Evolutionary conservation across 148 eudicot genomes (phyloP).

Genomic region (Heliosperma pusillum): DNA sequence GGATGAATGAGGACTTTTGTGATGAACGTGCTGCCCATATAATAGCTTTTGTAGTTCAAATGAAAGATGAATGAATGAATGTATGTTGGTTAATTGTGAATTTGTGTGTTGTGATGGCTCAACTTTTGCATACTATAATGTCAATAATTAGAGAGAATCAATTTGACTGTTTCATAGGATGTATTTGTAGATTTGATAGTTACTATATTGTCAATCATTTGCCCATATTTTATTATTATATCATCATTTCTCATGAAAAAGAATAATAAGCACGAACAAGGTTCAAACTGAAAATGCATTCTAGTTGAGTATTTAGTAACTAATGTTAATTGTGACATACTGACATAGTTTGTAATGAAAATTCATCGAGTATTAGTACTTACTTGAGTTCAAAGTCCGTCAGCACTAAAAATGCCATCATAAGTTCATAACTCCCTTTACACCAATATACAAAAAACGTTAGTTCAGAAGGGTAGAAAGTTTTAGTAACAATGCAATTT

Average conservation of each 20-base stretch:
- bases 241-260: too few species aligned
- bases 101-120: not conserved
- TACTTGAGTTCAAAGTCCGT: not conserved
- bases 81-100: too few species aligned
- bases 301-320: not conserved
- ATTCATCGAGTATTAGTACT: not conserved
- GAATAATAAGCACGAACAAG: too few species aligned
- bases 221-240: too few species aligned
- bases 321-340: too few species aligned
- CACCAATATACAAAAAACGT: too few species aligned
- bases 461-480: not conserved
- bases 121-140: not conserved
- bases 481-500: not conserved
- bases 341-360: not conserved
- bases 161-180: constrained; percentile 17
- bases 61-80: not conserved
- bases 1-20: not conserved
- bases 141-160: not conserved
- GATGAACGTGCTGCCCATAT: constrained; percentile 21
- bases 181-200: too few species aligned
- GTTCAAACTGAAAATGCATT: too few species aligned
- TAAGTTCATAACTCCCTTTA: too few species aligned
- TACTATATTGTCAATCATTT: too few species aligned
- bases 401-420: not conserved
- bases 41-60: constrained; percentile 5